Evolutionary conservation across 139 green algal genomes (phyloP).

Genomic region (Ulvella scutata): DNA sequence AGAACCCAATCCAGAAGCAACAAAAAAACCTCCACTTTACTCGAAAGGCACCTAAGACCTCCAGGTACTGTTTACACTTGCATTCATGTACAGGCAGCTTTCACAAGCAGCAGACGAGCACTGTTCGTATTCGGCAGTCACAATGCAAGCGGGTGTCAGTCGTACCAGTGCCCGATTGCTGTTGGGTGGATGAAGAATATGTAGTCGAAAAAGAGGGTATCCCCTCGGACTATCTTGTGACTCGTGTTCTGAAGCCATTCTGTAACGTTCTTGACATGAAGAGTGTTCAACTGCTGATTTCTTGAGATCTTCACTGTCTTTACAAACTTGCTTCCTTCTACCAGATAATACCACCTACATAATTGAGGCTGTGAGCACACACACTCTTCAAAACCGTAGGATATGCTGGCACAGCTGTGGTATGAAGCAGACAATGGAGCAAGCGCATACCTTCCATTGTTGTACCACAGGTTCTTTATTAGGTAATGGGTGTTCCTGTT

Average conservation of each 20-base stretch:
- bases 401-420: background rate
- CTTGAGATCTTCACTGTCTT: conserved; percentile 27
- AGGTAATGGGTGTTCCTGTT: conserved; percentile 13
- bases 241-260: conserved; percentile 16
- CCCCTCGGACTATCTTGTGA: conserved; percentile 31
- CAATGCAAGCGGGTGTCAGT: too few relatives aligned
- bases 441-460: conserved; percentile 51
- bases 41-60: too few relatives aligned
- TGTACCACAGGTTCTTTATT: conserved; percentile 49
- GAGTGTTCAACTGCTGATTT: conserved; percentile 28
- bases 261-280: conserved; percentile 25
- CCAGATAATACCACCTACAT: conserved; percentile 26
- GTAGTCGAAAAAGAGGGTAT: conserved; percentile 77
- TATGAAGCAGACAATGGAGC: too few relatives aligned
- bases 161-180: conserved; percentile 69
- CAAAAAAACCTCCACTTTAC: too few relatives aligned
- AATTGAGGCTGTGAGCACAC: background rate
- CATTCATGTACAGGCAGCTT: too few relatives aligned
- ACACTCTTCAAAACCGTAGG: background rate
- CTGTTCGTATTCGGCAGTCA: background rate
- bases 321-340: conserved; percentile 31
- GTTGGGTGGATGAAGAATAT: conserved; percentile 76
- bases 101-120: background rate
- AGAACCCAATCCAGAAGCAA: too few relatives aligned
- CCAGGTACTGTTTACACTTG: too few relatives aligned